Percentiles rank a stretch among this genome's conserved stretches.
Evolutionary conservation across 208 protist genomes (phyloP).

Genomic region (Leishmania tarentolae): DNA sequence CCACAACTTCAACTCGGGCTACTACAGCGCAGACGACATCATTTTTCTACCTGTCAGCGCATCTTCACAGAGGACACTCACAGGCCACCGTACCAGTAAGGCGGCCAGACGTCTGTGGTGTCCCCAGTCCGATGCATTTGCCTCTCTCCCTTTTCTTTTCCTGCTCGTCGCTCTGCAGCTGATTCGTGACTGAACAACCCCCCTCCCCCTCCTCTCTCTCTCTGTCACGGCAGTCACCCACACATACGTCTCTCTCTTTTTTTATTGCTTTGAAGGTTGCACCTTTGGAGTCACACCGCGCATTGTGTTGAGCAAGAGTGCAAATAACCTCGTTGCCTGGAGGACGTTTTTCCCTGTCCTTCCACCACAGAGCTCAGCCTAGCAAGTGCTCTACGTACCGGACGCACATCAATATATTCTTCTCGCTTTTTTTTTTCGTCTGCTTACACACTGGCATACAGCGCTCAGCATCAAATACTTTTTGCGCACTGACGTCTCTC

Average conservation of each 20-base stretch:
- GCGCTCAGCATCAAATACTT: neutral
- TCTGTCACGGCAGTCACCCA: neutral
- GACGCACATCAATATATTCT: neutral
- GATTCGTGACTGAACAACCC: neutral
- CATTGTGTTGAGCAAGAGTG: neutral
- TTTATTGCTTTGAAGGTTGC: neutral
- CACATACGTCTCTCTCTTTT: neutral
- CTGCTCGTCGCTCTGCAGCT: neutral
- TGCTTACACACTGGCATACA: neutral
- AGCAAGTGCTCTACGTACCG: neutral
- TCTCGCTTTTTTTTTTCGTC: too few relatives aligned
- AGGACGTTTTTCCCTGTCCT: neutral
- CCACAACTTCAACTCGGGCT: neutral
- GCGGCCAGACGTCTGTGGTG: neutral
- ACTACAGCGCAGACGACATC: neutral
- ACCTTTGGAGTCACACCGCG: neutral
- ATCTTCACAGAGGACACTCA: neutral
- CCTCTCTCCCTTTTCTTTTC: neutral
- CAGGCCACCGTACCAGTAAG: neutral
- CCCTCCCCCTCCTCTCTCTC: too few relatives aligned
- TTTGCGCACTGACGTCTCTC: neutral
- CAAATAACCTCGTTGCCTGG: neutral
- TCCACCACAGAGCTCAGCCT: neutral
- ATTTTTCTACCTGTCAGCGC: neutral
- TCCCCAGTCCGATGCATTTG: neutral